Evolutionary conservation across 2,329 filamentous ascomycete genomes (phyloP), one percentile per base, ranked within the genome.

Genomic region (Colletotrichum shisoi): DNA sequence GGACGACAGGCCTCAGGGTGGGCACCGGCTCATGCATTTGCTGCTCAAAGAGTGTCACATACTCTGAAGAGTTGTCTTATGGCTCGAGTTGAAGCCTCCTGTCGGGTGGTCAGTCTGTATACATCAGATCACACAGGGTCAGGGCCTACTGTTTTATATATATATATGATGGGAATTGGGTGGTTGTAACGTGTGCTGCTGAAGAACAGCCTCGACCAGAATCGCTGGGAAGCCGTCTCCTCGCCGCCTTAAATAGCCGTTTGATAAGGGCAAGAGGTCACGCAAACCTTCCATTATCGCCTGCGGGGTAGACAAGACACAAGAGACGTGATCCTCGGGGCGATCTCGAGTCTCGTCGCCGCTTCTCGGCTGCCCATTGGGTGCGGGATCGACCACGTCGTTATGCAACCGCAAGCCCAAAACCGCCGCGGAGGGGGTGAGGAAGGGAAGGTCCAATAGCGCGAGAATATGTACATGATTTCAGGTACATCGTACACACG

Each of bases 21-120:
- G 78, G 81, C 87, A 89, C 87, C 87, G 87, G 87, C 85, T 84
- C 87, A 89, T 85, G 85, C 85, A 81, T 40, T 9, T 45, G 48
- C n/a, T 44, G n/a, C n/a, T n/a, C n/a, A 46, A 57, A 42, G 24
- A 54, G 61, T 44, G 31, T 57, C 49, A 68, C 65, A 68, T 68
- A 68, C 65, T 68, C 42, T 27, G 39, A 27, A 31, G 31, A 15
- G 11, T 34, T 34, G 17, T n/a, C 34, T 13, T 13, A 3, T 45
- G 42, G 58, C 58, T 51, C 11, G 21, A 42, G 19, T 27, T 34
- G n/a, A 54, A 51, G 65, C 56, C 56, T 68, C 52, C 65, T 68
- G 62, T 40, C 1, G 13, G 13, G 4, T 21, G 60, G 65, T 68
- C 65, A 68, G 65, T 57, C 39, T 54, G 44, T 51, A 24, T 60